Percentiles rank a stretch among this genome's conserved stretches.
Conservation (phyloP, 2,329 filamentous ascomycete genomes). For the Neoscytalidium dimidiatum region DNA sequence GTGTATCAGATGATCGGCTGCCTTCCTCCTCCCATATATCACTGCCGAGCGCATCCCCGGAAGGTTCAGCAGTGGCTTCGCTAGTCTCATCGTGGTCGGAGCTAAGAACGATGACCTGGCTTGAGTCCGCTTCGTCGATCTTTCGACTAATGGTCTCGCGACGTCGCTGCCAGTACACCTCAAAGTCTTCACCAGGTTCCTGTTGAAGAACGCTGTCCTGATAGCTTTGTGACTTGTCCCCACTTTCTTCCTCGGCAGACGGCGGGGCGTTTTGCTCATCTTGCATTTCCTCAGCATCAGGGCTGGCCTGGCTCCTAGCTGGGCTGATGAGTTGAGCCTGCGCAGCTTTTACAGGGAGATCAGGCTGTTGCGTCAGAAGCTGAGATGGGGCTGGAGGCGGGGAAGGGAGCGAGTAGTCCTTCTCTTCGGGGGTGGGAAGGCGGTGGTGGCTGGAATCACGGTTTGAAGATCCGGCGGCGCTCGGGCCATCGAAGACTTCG, state of each 20-base stretch:
- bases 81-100: conserved; percentile 23
- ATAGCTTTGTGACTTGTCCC: not conserved
- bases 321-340: conserved; percentile 32
- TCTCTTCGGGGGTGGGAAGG: conserved; percentile 36
- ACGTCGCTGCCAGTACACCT: conserved; percentile 17
- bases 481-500: conserved; percentile 28
- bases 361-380: conserved; percentile 21
- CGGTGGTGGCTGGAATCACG: conserved; percentile 24
- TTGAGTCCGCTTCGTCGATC: conserved; percentile 23
- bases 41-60: conserved; percentile 28
- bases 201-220: not conserved
- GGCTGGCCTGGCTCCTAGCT: conserved; percentile 21
- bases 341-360: conserved; percentile 17
- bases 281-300: conserved; percentile 31
- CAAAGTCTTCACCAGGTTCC: not conserved
- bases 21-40: conserved; percentile 54
- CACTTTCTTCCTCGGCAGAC: not conserved
- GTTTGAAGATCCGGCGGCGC: conserved; percentile 23
- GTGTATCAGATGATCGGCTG: conserved; percentile 27
- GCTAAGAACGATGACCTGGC: conserved; percentile 25
- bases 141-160: conserved; percentile 20
- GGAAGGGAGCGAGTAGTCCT: conserved; percentile 3
- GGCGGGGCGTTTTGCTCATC: conserved; percentile 30
- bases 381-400: conserved; percentile 29
- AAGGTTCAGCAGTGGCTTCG: not conserved